Conservation (phyloP, 2,329 filamentous ascomycete genomes). For the Neofusicoccum sp. region DNA sequence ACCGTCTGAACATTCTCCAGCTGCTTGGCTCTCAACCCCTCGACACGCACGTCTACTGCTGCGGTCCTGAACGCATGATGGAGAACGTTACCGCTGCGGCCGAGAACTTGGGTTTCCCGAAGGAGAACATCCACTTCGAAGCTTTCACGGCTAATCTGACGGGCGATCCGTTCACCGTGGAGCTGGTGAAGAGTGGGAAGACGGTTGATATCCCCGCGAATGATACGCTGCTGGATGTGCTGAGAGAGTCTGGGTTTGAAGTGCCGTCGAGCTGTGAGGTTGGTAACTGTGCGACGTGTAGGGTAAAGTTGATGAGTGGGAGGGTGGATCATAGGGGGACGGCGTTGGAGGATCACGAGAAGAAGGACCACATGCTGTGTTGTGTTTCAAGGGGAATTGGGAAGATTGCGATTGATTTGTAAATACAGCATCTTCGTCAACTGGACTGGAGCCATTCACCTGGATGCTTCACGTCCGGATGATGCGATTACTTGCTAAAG, state of each 20-base stretch:
- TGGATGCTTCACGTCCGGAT: no score
- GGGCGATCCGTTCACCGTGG: constrained; percentile 60
- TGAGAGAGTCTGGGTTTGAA: constrained; percentile 45
- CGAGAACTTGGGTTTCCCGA: constrained; percentile 43
- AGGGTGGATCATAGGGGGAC: constrained; percentile 41
- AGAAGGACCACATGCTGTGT: constrained; percentile 33
- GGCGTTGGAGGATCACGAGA: constrained; percentile 37
- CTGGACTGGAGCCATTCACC: no score
- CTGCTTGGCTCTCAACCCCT: constrained; percentile 50
- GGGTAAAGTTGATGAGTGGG: constrained; percentile 39
- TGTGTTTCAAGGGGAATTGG: constrained; percentile 40
- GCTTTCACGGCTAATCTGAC: constrained; percentile 54
- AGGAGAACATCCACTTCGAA: constrained; percentile 60
- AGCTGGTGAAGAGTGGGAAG: constrained; percentile 47
- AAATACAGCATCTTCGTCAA: no score
- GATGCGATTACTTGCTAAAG: no score
- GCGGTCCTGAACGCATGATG: constrained; percentile 59
- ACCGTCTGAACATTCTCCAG: constrained; percentile 52
- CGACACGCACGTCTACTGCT: constrained; percentile 61
- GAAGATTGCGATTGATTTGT: constrained; percentile 33
- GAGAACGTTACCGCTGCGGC: constrained; percentile 48
- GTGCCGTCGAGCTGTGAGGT: constrained; percentile 45
- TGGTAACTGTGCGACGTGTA: constrained; percentile 46
- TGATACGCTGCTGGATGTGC: constrained; percentile 41
- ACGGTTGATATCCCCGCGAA: constrained; percentile 46